Conservation (phyloP, 352 stramenopile species). For the Globisporangium irregulare region DNA sequence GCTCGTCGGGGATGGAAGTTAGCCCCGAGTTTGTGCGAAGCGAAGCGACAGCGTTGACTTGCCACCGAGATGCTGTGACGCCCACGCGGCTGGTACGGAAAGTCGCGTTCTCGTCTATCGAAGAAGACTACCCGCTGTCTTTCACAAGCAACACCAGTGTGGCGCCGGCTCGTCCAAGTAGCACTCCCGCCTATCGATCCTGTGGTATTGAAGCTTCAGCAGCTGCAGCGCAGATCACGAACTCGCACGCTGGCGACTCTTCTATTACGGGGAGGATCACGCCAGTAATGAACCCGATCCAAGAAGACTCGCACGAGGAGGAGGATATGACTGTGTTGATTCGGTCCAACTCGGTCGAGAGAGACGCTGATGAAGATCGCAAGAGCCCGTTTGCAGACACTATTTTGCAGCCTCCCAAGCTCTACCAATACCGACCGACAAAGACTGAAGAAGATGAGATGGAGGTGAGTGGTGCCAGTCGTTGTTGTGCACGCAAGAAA, state of each 20-base stretch:
- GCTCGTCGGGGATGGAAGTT: constrained; percentile 6
- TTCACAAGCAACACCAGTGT: constrained; percentile 34
- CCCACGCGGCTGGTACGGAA: constrained; percentile 28
- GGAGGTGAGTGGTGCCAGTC: constrained; percentile 37
- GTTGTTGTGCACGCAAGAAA: neutral
- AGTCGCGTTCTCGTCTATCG: constrained; percentile 58
- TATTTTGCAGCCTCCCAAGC: constrained; percentile 31
- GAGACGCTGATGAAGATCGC: constrained; percentile 41
- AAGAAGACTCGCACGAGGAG: constrained; percentile 23
- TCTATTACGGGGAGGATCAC: constrained; percentile 8
- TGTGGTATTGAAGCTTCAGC: constrained; percentile 11
- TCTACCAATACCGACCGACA: constrained; percentile 56
- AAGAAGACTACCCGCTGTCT: constrained; percentile 46
- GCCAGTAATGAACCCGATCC: constrained; percentile 9
- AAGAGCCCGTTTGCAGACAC: constrained; percentile 30
- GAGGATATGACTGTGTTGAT: constrained; percentile 61
- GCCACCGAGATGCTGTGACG: constrained; percentile 13
- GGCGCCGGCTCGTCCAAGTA: constrained; percentile 15
- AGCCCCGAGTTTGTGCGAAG: constrained; percentile 22
- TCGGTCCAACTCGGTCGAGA: constrained; percentile 35
- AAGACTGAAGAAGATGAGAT: constrained; percentile 73
- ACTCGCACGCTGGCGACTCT: neutral
- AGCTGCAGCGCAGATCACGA: constrained; percentile 8
- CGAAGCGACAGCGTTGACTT: constrained; percentile 20
- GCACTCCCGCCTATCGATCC: constrained; percentile 5